Base-by-base conservation (phyloP, 2,329 filamentous ascomycete genomes). In the Pestalotiopsis sp. region DNA sequence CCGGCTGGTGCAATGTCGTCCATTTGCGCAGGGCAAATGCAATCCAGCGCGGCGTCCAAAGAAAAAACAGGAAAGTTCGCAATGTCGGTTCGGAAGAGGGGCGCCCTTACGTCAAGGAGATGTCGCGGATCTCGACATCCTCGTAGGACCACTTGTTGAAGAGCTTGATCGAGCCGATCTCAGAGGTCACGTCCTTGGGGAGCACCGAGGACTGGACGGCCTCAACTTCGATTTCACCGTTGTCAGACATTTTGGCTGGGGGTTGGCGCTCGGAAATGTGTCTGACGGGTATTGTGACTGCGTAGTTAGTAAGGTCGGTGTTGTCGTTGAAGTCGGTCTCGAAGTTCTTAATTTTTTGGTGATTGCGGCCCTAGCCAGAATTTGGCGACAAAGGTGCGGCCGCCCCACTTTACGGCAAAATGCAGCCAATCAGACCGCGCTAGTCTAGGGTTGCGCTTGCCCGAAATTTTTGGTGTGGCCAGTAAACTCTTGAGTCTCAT, bases 41-140 rank as follows among this genome's bases (percentile, higher is more conserved):
- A 59, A 12, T 23, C 20, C 57, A 59, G 27, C 57, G 25, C 57
- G 25, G 27, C 57, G 23, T 17, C 23, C 57, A 36, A 36, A 2
- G 23, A 23, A 9, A 36, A 13, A 27, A 31, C 14, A 12, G 20
- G 14, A 59, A 59, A n/a, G 6, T 59, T 59, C 27, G 57, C 23
- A 59, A 59, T 3, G 23, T 59, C 23, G 57, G 14, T 31, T 59
- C 57, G 20, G 27, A 59, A 58, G 40, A 20, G 13, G 75, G 75
- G 71, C 75, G 75, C 79, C 84, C 93, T 88, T 97, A 99, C 96
- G 95, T 98, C 88, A 99, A 90, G 81, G 96, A 99, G 88, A 99
- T 98, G 85, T 99, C 96, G 85, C 95, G 92, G 86, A 99, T 96
- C 90, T 99, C 96, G 82, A 99, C 95, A 91, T 98, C 93, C 84